A percentile compares a stretch with the other conserved stretches of the same genome.
These are phyloP conservation scores for Colletotrichum somersetense DNA, from an alignment of 2,329 filamentous ascomycete genomes.

Conservation along the genomic window DNA sequence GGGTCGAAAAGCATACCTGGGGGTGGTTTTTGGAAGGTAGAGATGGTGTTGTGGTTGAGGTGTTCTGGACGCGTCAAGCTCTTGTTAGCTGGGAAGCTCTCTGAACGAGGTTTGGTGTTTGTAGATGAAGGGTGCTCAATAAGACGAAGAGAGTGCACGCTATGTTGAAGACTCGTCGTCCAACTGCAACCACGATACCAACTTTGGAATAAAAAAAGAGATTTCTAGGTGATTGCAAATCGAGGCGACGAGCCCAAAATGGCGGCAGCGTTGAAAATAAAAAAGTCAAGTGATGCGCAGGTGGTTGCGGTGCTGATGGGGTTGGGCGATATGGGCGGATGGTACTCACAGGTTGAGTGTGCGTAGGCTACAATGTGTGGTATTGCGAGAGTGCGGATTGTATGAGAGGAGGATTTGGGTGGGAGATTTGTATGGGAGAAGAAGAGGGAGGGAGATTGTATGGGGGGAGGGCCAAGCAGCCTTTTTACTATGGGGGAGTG, in stretches of 20 bases:
- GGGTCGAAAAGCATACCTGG: slow-evolving; percentile 53
- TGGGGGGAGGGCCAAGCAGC: slow-evolving; percentile 67
- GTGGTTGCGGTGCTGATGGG: slow-evolving; percentile 51
- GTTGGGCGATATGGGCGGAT: slow-evolving; percentile 51
- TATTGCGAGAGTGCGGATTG: slow-evolving; percentile 61
- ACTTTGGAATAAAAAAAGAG: slow-evolving; percentile 47
- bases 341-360: slow-evolving; percentile 64
- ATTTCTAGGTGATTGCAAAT: not conserved
- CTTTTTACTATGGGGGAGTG: slow-evolving; percentile 76
- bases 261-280: not conserved
- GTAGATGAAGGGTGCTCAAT: slow-evolving; percentile 23
- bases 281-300: slow-evolving; percentile 47
- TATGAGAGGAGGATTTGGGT: slow-evolving; percentile 66
- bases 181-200: slow-evolving; percentile 7
- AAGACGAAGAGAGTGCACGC: slow-evolving; percentile 23
- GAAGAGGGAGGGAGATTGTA: slow-evolving; percentile 68
- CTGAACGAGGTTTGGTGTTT: slow-evolving; percentile 40
- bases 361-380: slow-evolving; percentile 52
- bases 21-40: slow-evolving; percentile 43
- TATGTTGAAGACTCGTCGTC: slow-evolving; percentile 2
- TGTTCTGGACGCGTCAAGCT: slow-evolving; percentile 49
- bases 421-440: slow-evolving; percentile 73
- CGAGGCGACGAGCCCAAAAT: not conserved
- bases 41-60: slow-evolving; percentile 47
- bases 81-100: slow-evolving; percentile 46